Base-by-base conservation (phyloP, 208 protist genomes). In the Leishmania aethiopica region DNA sequence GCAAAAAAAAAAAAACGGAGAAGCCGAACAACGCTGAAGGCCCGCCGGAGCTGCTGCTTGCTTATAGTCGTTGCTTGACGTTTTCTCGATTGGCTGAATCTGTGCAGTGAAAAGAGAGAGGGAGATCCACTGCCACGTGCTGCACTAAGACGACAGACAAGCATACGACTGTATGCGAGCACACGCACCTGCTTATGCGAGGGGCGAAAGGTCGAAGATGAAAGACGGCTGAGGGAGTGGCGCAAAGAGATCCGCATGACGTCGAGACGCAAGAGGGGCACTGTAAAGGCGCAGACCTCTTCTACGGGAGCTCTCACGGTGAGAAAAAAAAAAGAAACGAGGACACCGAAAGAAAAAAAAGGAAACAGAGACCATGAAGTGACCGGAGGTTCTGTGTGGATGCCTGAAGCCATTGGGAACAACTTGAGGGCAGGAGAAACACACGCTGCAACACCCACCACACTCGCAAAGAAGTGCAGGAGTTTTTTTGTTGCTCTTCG, bases 371-470 rank as follows among this genome's bases (percentile, higher is more conserved):
- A 40, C 11, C 8, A 7, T 71, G 57, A 77, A 64, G 8, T 32
- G 0, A n/a, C 11, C 13, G 35, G 47, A 28, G 51, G 28, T 42
- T 55, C 32, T 74, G 45, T n/a, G 19, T 19, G 32, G 11, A 74
- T 35, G 45, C 17, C 22, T 32, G 15, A 13, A 32, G 19, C n/a
- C 10, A 10, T 22, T 7, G 6, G 22, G 42, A 35, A 22, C 8
- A 49, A 60, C 62, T 64, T 55, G 35, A 73, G 37, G 35, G 71
- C 69, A 47, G 51, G 40, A 40, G 40, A 82, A 82, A 49, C 37
- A 25, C 47, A n/a, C 19, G n/a, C 53, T 11, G 32, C 47, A 35
- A 19, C 32, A 40, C 3, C 42, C 32, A 25, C 53, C 4, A 45
- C 73, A 40, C 60, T 32, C 3, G 17, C 5, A 64, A 47, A 59